phyloP scores from a whole-genome alignment of 495 filamentous ascomycete species.

The Aspergillus funiculosus region DNA sequence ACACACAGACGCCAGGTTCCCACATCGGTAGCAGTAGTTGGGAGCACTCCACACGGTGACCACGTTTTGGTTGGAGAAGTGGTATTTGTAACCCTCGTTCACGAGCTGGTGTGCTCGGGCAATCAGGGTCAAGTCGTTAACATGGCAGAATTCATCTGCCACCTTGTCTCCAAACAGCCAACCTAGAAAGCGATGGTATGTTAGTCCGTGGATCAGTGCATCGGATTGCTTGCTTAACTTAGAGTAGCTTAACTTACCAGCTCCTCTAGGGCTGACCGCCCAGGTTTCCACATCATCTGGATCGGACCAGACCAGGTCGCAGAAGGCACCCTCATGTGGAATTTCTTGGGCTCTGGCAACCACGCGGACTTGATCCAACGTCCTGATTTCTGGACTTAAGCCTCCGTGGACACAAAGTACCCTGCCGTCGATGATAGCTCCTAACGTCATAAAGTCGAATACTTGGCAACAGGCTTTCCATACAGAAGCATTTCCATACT shows the following conservation, averaged over 20 bases:
- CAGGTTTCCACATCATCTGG: conserved; percentile 98
- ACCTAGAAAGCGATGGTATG: conserved; percentile 30
- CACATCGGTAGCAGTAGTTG: conserved; percentile 98
- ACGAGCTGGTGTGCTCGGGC: conserved; percentile 95
- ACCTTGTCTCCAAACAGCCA: conserved; percentile 99
- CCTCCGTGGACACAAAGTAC: conserved; percentile 97
- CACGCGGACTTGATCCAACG: conserved; percentile 94
- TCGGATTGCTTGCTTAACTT: too few relatives aligned
- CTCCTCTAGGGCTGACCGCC: conserved; percentile 91
- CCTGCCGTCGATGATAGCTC: conserved; percentile 93
- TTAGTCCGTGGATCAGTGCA: too few relatives aligned
- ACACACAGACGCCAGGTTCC: conserved; percentile 96
- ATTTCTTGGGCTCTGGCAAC: conserved; percentile 97
- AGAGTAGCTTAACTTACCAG: conserved; percentile 46
- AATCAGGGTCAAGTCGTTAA: conserved; percentile 91
- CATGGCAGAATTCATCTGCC: conserved; percentile 97
- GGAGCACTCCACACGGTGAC: conserved; percentile 99
- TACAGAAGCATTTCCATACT: conserved; percentile 96
- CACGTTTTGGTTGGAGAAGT: conserved; percentile 91
- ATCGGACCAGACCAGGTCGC: conserved; percentile 97
- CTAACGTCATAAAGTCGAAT: conserved; percentile 94
- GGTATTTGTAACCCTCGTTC: conserved; percentile 98
- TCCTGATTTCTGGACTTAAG: conserved; percentile 92
- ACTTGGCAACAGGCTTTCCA: conserved; percentile 99
- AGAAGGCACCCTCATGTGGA: conserved; percentile 96